These are phyloP conservation scores for Glutinoglossum americanum DNA, from an alignment of 495 filamentous ascomycete genomes.

Conservation along the genomic window DNA sequence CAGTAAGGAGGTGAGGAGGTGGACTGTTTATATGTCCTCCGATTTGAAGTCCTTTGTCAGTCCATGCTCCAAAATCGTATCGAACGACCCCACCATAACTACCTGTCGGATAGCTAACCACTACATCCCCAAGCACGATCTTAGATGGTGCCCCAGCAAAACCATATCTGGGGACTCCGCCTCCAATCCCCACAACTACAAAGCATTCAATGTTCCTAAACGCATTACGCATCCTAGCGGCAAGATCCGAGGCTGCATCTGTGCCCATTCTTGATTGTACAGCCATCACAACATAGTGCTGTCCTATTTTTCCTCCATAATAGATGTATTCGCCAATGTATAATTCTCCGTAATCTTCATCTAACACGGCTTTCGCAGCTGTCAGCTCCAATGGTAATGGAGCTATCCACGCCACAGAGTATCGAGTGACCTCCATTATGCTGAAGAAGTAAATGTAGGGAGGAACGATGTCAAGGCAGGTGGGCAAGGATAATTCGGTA, in stretches of 20 bases:
- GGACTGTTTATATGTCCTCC: constrained; percentile 13
- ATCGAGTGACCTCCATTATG: neutral
- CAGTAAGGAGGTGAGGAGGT: constrained; percentile 13
- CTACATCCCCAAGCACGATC: neutral
- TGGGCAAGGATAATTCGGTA: no score
- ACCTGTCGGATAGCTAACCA: constrained; percentile 4
- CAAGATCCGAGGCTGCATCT: constrained; percentile 1
- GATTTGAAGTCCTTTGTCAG: neutral
- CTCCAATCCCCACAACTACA: constrained; percentile 6
- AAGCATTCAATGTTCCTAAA: constrained; percentile 2
- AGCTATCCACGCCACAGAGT: constrained; percentile 6
- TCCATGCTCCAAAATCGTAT: constrained; percentile 3
- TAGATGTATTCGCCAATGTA: constrained; percentile 1
- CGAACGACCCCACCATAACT: constrained; percentile 1
- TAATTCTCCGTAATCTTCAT: neutral
- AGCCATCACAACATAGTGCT: constrained; percentile 4
- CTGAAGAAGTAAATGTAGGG: no score
- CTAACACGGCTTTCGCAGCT: neutral
- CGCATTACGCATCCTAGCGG: neutral
- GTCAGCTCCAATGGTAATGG: neutral
- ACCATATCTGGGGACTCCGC: constrained; percentile 3
- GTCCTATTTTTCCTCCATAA: neutral
- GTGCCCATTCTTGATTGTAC: neutral
- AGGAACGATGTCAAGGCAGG: no score
- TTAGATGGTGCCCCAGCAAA: neutral